Evolutionary conservation across 2,329 filamentous ascomycete species (phyloP), one percentile per base, ranked within the genome.

Genomic region (Tolypocladium pustulatum): DNA sequence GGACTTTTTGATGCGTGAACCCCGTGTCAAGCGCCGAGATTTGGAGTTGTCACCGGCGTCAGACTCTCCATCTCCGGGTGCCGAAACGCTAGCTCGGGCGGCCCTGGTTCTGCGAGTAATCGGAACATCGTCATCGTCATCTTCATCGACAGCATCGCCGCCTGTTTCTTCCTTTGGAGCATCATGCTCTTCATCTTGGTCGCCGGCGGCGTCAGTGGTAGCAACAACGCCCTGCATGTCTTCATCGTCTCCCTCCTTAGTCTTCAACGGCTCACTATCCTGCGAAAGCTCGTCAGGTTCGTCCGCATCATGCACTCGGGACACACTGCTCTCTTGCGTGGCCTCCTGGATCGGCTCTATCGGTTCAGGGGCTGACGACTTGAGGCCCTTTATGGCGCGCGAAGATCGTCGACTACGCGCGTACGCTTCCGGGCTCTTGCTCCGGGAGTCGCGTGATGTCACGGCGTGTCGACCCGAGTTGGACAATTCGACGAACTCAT

Each of bases 401-500:
- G 79, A 79, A 6, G 77, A 70, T 60, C 81, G 73, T 2, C 70
- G 73, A 12, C 63, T 69, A 34, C 77, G 75, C 17, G 71, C 66
- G 22, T 75, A 67, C 3, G 77, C 67, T 62, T 87, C 83, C 0
- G 84, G 83, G 61, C 81, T 85, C 64, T 74, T 77, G 63, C 81
- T 85, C 58, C 74, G 75, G 34, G 81, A 81, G 49, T 78, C 78
- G 22, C 73, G 73, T 43, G 80, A 75, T 2, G 75, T 67, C 46
- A 76, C 75, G 25, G 77, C 78, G 62, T 87, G 83, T 59, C 76
- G 78, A n/a, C 84, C 84, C 9, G 84, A 86, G 64, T 76, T 81
- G 7, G 83, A 81, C 17, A 87, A 72, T 65, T 86, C 82, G 5
- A 85, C 68, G 8, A 85, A 76, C 5, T 78, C 74, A 51, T 84